phyloP scores from a whole-genome alignment of 495 filamentous ascomycete genomes.

The Aspergillus sparsus region DNA sequence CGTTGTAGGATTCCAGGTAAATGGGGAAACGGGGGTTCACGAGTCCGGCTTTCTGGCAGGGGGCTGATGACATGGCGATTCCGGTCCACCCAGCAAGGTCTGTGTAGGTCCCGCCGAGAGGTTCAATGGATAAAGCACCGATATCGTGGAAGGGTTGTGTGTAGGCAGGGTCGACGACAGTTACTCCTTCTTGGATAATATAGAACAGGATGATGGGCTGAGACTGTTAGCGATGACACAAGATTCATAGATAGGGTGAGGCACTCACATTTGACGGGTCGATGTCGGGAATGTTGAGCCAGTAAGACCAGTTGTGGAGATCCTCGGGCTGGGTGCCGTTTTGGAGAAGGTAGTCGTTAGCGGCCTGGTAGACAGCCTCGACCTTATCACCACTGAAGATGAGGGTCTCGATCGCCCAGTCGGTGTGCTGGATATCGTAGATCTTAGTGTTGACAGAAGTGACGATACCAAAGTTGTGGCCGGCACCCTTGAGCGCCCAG shows the following conservation, averaged over 20 bases:
- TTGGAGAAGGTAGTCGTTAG: slow-evolving; percentile 26
- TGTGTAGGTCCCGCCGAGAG: slow-evolving; percentile 41
- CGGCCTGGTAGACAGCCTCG: slow-evolving; percentile 43
- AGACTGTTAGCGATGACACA: neutral
- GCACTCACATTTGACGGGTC: slow-evolving; percentile 37
- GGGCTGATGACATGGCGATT: slow-evolving; percentile 35
- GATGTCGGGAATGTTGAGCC: slow-evolving; percentile 41
- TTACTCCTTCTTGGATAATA: slow-evolving; percentile 53
- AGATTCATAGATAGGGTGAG: too few species aligned
- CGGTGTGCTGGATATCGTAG: slow-evolving; percentile 41
- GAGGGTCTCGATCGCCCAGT: slow-evolving; percentile 48
- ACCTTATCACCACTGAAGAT: slow-evolving; percentile 51
- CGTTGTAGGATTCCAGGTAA: slow-evolving; percentile 47
- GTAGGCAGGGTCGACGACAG: slow-evolving; percentile 41
- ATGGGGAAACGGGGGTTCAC: slow-evolving; percentile 55
- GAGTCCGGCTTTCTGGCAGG: slow-evolving; percentile 49
- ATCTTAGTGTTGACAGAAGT: slow-evolving; percentile 48
- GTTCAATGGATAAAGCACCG: slow-evolving; percentile 38
- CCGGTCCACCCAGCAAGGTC: slow-evolving; percentile 48
- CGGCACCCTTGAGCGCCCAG: slow-evolving; percentile 60
- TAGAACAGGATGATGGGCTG: slow-evolving; percentile 52
- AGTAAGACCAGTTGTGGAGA: slow-evolving; percentile 55
- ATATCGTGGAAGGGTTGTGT: slow-evolving; percentile 47
- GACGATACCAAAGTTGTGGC: slow-evolving; percentile 65
- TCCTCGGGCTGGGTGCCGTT: slow-evolving; percentile 41